Base-by-base conservation (phyloP, 2,329 filamentous ascomycete genomes). In the Aureobasidium sp. region DNA sequence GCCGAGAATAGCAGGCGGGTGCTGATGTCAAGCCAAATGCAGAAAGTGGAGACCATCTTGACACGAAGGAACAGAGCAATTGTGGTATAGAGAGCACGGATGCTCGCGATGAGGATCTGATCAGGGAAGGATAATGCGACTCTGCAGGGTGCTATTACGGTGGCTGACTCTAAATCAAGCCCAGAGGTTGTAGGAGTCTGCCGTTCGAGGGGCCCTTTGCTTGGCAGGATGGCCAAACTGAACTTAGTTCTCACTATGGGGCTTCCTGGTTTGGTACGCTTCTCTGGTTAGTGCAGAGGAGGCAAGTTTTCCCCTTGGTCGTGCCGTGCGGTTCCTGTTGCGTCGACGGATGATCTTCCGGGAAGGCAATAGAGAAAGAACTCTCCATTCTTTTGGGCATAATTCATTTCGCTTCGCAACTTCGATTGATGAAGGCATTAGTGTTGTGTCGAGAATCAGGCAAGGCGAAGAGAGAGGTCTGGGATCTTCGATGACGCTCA, bases 101-200 rank as follows among this genome's bases (percentile, higher is more conserved):
- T 29, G 21, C 39, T 48, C 42, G 41, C 54, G 21, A 58, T n/a
- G n/a, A 9, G 27, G 15, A 1, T 37, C 36, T 39, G 42, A 48
- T 48, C 21, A 47, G 54, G 44, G 54, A 32, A 48, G 30, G 54
- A 58, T 7, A 32, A 37, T 32, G 54, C 54, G 42, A 58, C 13
- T 21, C 29, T 34, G 54, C 54, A 47, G 41, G 54, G 10, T 55
- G 53, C 41, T 45, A 55, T 44, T 21, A 34, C n/a, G 30, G 54
- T 58, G 42, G 42, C 54, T 58, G 45, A 41, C 30, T 58, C 54
- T 58, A 58, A 58, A 25, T 47, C 42, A 48, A 58, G 54, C 42
- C 41, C 25, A 58, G 42, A 37, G 30, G 54, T 47, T 32, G 27
- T 21, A 47, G 21, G 41, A 36, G 54, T 13, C 21, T 58, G 54